Evolutionary conservation across 495 filamentous ascomycete species (phyloP).

Genomic region (Aspergillus avenaceus): DNA sequence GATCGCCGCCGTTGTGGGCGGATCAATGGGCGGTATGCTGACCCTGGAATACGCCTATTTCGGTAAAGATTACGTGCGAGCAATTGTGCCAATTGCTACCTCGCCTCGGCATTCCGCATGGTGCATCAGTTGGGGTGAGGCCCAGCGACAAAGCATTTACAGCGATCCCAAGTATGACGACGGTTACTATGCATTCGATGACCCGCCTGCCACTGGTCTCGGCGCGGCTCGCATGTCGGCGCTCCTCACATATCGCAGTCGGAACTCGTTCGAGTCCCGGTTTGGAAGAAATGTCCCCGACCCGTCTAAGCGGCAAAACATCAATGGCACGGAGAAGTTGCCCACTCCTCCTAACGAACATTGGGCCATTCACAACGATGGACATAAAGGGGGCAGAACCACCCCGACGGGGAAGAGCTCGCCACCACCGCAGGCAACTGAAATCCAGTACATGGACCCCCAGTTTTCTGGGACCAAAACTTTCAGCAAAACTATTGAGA

Average conservation of each 20-base stretch:
- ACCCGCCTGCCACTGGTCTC: conserved; percentile 80
- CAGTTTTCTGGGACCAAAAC: conserved; percentile 71
- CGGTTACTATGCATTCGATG: conserved; percentile 82
- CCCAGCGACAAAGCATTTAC: conserved; percentile 96
- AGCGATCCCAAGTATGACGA: conserved; percentile 97
- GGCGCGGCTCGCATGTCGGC: conserved; percentile 96
- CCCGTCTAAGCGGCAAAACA: conserved; percentile 70
- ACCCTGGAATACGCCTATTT: conserved; percentile 96
- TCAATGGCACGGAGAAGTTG: conserved; percentile 61
- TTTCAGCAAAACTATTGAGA: conserved; percentile 27
- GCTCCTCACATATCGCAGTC: conserved; percentile 89
- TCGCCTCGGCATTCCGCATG: conserved; percentile 95
- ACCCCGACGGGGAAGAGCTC: conserved; percentile 34
- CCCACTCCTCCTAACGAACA: conserved; percentile 73
- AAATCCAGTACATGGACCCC: conserved; percentile 58
- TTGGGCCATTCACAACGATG: conserved; percentile 94
- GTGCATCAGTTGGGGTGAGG: conserved; percentile 99
- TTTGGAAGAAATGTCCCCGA: conserved; percentile 93
- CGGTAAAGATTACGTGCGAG: conserved; percentile 86
- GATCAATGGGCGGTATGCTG: conserved; percentile 98
- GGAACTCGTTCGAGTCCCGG: conserved; percentile 92
- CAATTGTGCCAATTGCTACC: conserved; percentile 91
- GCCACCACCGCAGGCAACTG: conserved; percentile 18
- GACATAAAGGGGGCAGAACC: conserved; percentile 59
- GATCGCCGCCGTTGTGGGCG: conserved; percentile 85